A percentile compares a stretch with the other conserved stretches of the same genome.
phyloP scores from a whole-genome alignment of 176 grass and related monocot species.

The Alopecurus myosuroides region DNA sequence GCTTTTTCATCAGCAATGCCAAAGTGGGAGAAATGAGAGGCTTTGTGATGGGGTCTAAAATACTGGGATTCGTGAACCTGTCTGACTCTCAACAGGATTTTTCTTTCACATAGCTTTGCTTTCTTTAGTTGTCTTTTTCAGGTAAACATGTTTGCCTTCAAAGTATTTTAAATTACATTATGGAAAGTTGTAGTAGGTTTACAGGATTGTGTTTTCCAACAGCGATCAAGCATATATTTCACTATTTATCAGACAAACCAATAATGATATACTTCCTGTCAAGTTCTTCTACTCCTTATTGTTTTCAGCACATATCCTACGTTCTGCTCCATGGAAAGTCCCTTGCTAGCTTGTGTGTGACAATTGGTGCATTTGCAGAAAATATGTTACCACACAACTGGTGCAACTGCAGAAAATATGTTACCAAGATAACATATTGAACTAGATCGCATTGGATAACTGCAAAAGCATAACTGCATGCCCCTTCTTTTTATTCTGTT shows the following conservation, averaged over 20 bases:
- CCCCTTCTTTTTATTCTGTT: not conserved
- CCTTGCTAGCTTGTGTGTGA: not conserved
- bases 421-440: not conserved
- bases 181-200: constrained; percentile 52
- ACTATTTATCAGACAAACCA: constrained; percentile 39
- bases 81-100: constrained; percentile 42
- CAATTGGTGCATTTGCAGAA: not conserved
- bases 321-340: not conserved
- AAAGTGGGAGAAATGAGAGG: constrained; percentile 26
- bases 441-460: not conserved
- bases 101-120: constrained; percentile 30
- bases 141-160: constrained; percentile 49
- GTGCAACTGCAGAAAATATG: not conserved
- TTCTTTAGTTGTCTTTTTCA: constrained; percentile 37
- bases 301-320: not conserved
- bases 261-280: constrained; percentile 20
- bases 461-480: not conserved
- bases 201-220: constrained; percentile 43
- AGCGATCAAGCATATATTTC: constrained; percentile 31
- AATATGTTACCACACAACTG: constrained; percentile 2
- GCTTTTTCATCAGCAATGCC: constrained; percentile 12
- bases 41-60: constrained; percentile 55
- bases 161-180: constrained; percentile 33
- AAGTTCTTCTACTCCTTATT: not conserved
- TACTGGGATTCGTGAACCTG: constrained; percentile 33